These are phyloP conservation scores for Purpureocillium lavendulum DNA, from an alignment of 2,329 filamentous ascomycete genomes.

Conservation along the genomic window DNA sequence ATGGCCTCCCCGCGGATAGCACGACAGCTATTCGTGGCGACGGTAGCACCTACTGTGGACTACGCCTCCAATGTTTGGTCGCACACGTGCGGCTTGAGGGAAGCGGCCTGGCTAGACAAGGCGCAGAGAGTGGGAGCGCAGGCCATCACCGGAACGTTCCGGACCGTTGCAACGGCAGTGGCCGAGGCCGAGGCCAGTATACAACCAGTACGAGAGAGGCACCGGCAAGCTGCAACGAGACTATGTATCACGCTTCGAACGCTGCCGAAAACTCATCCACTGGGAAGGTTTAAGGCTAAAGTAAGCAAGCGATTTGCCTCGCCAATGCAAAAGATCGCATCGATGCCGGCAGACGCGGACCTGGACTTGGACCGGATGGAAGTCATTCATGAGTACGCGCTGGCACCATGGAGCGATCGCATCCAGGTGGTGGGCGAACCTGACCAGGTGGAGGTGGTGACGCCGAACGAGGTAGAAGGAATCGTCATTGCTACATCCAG, in stretches of 20 bases:
- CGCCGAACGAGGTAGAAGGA: neutral
- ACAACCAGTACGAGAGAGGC: neutral
- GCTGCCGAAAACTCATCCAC: neutral
- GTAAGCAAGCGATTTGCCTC: neutral
- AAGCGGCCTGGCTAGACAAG: neutral
- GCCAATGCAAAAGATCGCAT: neutral
- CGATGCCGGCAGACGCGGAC: neutral
- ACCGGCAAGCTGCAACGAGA: neutral
- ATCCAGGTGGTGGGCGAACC: neutral
- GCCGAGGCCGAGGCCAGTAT: constrained; percentile 5
- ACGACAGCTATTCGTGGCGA: no score
- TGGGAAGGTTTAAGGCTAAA: neutral
- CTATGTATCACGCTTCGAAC: neutral
- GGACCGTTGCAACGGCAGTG: neutral
- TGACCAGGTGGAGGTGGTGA: neutral
- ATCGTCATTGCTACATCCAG: constrained; percentile 2
- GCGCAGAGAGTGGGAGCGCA: constrained; percentile 3
- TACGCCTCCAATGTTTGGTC: neutral
- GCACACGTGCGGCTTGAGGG: neutral
- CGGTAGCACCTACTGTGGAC: neutral
- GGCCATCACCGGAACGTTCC: constrained; percentile 1
- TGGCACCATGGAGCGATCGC: neutral
- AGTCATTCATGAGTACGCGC: neutral
- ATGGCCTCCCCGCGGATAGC: no score
- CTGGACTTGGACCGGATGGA: neutral